Conservation (phyloP, 371 early-diverging fungal species). For the Lichtheimia corymbifera region DNA sequence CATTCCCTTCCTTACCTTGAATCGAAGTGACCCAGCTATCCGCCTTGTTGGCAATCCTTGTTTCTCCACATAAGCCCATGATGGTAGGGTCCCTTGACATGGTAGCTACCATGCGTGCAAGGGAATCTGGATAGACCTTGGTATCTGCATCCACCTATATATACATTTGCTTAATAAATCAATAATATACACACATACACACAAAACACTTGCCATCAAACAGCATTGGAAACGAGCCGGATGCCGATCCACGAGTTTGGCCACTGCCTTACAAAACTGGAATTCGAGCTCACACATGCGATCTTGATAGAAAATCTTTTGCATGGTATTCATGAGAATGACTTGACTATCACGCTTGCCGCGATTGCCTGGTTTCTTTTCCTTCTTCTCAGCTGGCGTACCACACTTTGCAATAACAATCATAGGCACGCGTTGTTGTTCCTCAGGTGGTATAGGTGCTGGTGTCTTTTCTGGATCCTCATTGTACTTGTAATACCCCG, state of each 20-base stretch:
- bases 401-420: constrained; percentile 89
- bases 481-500: constrained; percentile 74
- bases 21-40: constrained; percentile 90
- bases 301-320: constrained; percentile 89
- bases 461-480: constrained; percentile 35
- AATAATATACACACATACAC: not conserved
- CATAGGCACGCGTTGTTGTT: constrained; percentile 52
- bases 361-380: constrained; percentile 53
- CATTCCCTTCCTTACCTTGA: constrained; percentile 59
- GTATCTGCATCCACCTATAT: constrained; percentile 94
- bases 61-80: constrained; percentile 89
- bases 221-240: constrained; percentile 88
- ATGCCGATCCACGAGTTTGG: constrained; percentile 77
- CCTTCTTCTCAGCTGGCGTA: constrained; percentile 60
- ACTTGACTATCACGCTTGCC: constrained; percentile 68
- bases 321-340: constrained; percentile 90
- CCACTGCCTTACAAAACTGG: constrained; percentile 92
- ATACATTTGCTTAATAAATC: not conserved
- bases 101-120: constrained; percentile 77
- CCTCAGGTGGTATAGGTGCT: constrained; percentile 40
- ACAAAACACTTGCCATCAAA: constrained; percentile 71
- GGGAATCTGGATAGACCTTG: constrained; percentile 79
- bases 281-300: constrained; percentile 95
- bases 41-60: constrained; percentile 84
- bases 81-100: constrained; percentile 78